These are phyloP conservation scores for Laburnicola sp. DNA, from an alignment of 2,329 filamentous ascomycete species.

Conservation along the genomic window DNA sequence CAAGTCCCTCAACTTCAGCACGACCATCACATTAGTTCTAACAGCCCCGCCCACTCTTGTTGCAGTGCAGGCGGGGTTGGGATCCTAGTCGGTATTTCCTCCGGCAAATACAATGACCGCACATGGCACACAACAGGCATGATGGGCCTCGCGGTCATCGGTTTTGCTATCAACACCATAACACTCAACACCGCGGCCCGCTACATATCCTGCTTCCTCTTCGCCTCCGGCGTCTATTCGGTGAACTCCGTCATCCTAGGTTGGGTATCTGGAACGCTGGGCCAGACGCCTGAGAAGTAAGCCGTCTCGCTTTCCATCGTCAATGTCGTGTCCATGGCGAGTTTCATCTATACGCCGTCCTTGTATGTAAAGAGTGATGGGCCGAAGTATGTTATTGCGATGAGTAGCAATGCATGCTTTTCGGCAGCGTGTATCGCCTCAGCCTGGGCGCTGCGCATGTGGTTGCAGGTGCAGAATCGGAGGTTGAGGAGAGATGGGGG, in stretches of 20 bases:
- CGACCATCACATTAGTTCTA: constrained; percentile 56
- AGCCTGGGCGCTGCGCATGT: not conserved
- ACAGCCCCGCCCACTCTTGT: constrained; percentile 41
- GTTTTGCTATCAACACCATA: constrained; percentile 43
- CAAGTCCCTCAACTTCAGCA: constrained; percentile 54
- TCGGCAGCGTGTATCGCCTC: constrained; percentile 3
- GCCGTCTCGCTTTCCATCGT: constrained; percentile 49
- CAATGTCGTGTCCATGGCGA: constrained; percentile 47
- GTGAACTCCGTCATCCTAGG: constrained; percentile 42
- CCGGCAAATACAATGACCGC: constrained; percentile 45
- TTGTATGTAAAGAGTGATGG: constrained; percentile 39
- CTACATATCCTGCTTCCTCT: constrained; percentile 33
- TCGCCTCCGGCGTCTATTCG: constrained; percentile 28
- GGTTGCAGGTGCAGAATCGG: constrained; percentile 1
- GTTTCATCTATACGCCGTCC: constrained; percentile 49
- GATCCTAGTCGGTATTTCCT: constrained; percentile 39
- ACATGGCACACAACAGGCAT: constrained; percentile 47
- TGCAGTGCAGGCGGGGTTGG: constrained; percentile 27
- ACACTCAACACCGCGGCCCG: constrained; percentile 43
- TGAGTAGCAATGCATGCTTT: constrained; percentile 27
- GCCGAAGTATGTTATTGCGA: constrained; percentile 26
- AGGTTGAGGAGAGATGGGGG: not conserved
- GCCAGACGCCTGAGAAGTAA: constrained; percentile 50
- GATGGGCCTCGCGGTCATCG: constrained; percentile 42
- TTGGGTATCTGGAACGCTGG: constrained; percentile 49